Conservation (phyloP, 2,329 filamentous ascomycete genomes). For the Truncatella angustata region DNA sequence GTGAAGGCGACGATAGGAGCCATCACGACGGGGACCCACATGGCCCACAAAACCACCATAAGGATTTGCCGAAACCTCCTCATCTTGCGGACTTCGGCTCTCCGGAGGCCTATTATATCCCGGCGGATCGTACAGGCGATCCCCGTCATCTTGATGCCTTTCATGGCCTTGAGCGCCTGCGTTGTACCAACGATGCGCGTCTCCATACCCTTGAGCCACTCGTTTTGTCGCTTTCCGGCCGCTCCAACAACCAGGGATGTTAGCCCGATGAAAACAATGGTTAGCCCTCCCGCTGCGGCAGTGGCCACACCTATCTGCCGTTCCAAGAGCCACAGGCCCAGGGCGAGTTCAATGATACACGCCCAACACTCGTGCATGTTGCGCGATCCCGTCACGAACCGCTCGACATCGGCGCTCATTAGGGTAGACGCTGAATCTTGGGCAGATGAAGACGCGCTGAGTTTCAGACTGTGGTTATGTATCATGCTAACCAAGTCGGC, state of each 20-base stretch:
- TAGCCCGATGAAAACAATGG: neutral
- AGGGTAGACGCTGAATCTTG: neutral
- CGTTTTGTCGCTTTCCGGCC: neutral
- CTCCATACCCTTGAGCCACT: neutral
- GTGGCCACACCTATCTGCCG: neutral
- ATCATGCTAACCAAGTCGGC: neutral
- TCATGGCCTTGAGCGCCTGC: neutral
- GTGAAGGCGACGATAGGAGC: slow-evolving; percentile 5
- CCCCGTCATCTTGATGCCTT: slow-evolving; percentile 2
- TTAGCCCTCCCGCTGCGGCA: neutral
- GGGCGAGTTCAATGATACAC: neutral
- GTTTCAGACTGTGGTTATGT: neutral
- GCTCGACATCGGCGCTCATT: slow-evolving; percentile 3
- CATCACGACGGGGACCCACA: slow-evolving; percentile 8
- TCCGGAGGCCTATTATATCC: neutral
- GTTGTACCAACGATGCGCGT: slow-evolving; percentile 2
- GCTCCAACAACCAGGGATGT: neutral
- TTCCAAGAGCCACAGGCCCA: neutral
- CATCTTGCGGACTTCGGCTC: neutral
- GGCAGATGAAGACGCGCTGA: neutral
- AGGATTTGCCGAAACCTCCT: slow-evolving; percentile 2
- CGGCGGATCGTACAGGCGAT: neutral
- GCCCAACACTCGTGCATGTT: slow-evolving; percentile 1
- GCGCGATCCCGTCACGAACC: neutral
- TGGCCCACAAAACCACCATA: slow-evolving; percentile 1